Conservation (phyloP, 177 flowering plant species). For the Vitis hybrid region DNA sequence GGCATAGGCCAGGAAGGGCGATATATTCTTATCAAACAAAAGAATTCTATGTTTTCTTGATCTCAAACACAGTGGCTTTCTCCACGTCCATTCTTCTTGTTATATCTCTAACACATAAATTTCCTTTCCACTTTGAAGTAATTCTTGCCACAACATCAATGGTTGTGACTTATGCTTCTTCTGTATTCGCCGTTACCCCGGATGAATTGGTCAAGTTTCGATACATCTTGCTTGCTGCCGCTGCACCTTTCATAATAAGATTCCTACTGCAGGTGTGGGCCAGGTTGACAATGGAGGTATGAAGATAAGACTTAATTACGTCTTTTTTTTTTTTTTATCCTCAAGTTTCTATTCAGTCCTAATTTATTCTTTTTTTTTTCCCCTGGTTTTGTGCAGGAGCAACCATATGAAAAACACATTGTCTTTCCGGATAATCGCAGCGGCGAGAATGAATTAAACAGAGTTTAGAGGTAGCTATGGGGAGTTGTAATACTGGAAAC, state of each 20-base stretch:
- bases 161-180: slow-evolving; percentile 17
- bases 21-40: slow-evolving; percentile 1
- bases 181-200: slow-evolving; percentile 15
- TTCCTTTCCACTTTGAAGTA: slow-evolving; percentile 18
- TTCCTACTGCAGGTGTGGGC: not conserved
- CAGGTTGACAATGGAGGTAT: no score
- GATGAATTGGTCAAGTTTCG: slow-evolving; percentile 11
- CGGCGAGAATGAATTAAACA: no score
- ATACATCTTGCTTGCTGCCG: slow-evolving; percentile 10
- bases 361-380: no score
- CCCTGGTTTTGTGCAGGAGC: no score
- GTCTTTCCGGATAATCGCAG: no score
- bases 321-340: no score
- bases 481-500: no score
- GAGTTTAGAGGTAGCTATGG: no score
- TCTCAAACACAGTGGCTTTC: slow-evolving; percentile 21
- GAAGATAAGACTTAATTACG: no score
- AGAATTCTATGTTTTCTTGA: slow-evolving; percentile 13
- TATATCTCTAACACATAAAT: slow-evolving; percentile 14
- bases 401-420: no score
- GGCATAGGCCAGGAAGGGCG: slow-evolving; percentile 14
- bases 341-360: no score
- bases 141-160: slow-evolving; percentile 13
- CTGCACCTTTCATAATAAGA: slow-evolving; percentile 8
- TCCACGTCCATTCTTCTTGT: slow-evolving; percentile 16